These are phyloP conservation scores for Moesziomyces globuligerus DNA, from an alignment of 1,284 basidiomycete genomes.

Conservation along the genomic window DNA sequence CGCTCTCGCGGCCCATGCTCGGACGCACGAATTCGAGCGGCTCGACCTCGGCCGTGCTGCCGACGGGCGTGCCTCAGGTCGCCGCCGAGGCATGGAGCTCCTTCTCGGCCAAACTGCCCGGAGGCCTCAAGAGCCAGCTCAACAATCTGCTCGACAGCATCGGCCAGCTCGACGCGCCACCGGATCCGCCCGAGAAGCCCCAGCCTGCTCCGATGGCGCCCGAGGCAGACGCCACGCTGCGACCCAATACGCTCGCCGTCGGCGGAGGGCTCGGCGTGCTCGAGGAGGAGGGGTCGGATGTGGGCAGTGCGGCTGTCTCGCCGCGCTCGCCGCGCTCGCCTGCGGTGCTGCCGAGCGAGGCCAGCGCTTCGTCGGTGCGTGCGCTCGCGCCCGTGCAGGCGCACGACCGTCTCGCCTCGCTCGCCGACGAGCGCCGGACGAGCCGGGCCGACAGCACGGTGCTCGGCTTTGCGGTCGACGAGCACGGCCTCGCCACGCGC, in stretches of 20 bases:
- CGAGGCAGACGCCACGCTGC: not conserved
- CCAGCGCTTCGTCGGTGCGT: not conserved
- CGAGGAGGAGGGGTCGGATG: constrained; percentile 40
- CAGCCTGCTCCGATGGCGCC: not conserved
- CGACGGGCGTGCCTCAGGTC: constrained; percentile 2
- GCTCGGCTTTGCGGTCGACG: constrained; percentile 29
- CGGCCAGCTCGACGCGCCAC: constrained; percentile 8
- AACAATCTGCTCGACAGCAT: constrained; percentile 38
- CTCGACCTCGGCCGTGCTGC: not conserved
- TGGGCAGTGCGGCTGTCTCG: constrained; percentile 26
- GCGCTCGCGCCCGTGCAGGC: not conserved
- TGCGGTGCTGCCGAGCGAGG: no score
- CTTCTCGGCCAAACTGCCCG: constrained; percentile 21
- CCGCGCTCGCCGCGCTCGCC: constrained; percentile 36
- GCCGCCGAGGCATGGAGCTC: constrained; percentile 40
- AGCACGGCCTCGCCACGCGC: constrained; percentile 18
- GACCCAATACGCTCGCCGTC: no score
- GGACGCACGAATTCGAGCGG: not conserved
- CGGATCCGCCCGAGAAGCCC: constrained; percentile 13
- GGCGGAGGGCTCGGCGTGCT: constrained; percentile 19
- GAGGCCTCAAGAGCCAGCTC: constrained; percentile 31
- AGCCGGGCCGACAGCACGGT: constrained; percentile 17
- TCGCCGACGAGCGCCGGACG: constrained; percentile 3
- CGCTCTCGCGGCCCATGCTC: not conserved
- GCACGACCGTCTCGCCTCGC: not conserved